Conservation (phyloP, 805 yeast genomes). For the Deakozyma indianensis region DNA sequence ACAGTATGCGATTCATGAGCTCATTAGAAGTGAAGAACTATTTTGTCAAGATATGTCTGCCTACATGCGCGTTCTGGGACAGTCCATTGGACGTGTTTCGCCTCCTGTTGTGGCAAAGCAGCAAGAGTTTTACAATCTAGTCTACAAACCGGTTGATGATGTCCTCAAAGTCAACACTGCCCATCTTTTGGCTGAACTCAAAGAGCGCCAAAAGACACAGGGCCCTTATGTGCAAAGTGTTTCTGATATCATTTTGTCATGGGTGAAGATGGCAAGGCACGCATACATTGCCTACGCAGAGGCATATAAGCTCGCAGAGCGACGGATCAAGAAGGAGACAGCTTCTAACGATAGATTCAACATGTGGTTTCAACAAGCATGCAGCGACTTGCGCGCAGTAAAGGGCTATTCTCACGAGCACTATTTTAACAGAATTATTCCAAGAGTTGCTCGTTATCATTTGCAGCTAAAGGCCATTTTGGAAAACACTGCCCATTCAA, state of each 20-base stretch:
- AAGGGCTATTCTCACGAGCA: constrained; percentile 25
- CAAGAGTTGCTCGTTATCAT: constrained; percentile 43
- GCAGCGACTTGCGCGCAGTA: constrained; percentile 30
- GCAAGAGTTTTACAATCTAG: constrained; percentile 42
- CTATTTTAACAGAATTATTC: constrained; percentile 42
- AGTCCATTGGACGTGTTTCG: constrained; percentile 23
- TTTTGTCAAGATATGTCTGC: constrained; percentile 54
- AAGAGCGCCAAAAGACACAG: constrained; percentile 39
- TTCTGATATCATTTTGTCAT: constrained; percentile 46
- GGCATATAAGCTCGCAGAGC: constrained; percentile 19
- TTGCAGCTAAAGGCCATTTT: constrained; percentile 47
- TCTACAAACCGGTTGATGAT: constrained; percentile 42
- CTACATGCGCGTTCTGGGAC: constrained; percentile 45
- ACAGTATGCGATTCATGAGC: constrained; percentile 65
- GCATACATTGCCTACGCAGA: constrained; percentile 46
- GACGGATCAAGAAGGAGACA: constrained; percentile 31
- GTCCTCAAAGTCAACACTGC: constrained; percentile 42
- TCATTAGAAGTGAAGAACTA: constrained; percentile 55
- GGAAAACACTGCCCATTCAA: constrained; percentile 31
- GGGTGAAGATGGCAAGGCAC: constrained; percentile 45
- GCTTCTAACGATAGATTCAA: constrained; percentile 31
- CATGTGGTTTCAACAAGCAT: constrained; percentile 40
- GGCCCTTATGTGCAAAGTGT: constrained; percentile 55
- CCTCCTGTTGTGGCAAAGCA: constrained; percentile 34
- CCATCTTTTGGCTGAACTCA: constrained; percentile 41